Conservation (phyloP, 164 flowering plant genomes). For the Pachysandra terminalis region DNA sequence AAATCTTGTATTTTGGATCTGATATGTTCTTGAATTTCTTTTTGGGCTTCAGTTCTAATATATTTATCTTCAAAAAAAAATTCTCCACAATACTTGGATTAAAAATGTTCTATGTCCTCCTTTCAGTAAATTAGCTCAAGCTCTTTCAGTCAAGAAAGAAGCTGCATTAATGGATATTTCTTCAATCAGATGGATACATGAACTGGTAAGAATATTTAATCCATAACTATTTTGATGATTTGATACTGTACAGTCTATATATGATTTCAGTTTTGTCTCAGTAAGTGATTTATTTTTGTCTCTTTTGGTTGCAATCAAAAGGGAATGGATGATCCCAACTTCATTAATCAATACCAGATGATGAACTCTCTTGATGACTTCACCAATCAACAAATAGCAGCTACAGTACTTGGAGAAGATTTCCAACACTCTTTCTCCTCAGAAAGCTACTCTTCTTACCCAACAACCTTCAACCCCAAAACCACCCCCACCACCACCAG, state of each 20-base stretch:
- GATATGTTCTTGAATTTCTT: too few species aligned
- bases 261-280: background rate
- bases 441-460: conserved; percentile 26
- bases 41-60: too few species aligned
- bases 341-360: conserved; percentile 39
- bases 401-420: conserved; percentile 42
- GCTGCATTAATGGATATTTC: conserved; percentile 39
- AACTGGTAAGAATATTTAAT: conserved; percentile 19
- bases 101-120: too few species aligned
- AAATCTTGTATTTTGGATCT: too few species aligned
- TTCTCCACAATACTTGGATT: too few species aligned
- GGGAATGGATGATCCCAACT: conserved; percentile 53
- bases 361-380: conserved; percentile 43
- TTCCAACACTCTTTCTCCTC: conserved; percentile 28
- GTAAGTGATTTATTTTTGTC: background rate
- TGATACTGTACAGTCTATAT: background rate
- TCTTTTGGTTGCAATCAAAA: conserved; percentile 11
- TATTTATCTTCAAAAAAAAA: too few species aligned
- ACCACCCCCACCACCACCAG: conserved; percentile 12
- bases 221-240: background rate
- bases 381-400: conserved; percentile 30
- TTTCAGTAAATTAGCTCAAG: too few species aligned
- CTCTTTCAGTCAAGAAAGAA: background rate
- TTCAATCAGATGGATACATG: conserved; percentile 24
- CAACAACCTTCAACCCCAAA: conserved; percentile 11